Base-by-base conservation (phyloP, 148 eudicot genomes). In the Selenicereus undatus region DNA sequence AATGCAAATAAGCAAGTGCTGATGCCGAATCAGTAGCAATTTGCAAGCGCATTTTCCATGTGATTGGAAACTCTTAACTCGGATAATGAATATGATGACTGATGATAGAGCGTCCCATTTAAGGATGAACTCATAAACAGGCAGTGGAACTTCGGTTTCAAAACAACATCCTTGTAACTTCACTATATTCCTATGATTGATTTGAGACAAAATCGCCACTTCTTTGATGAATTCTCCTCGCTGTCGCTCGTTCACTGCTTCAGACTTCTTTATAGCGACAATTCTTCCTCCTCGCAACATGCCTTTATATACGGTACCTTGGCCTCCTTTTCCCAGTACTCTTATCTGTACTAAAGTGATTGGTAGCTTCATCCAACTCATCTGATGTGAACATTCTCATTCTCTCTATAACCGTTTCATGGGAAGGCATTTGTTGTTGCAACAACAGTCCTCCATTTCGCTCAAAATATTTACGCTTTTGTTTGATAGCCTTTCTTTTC, bases 301-400 rank as follows among this genome's bases (percentile, higher is more conserved):
- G 32, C 88, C 88, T 76, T 86, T 86, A 71, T 86, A 86, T 13
- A 87, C 87, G 0, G 85, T 81, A 11, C 89, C 89, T 60, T 87
- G 86, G 20, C 87, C 87, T 35, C 89, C 87, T 85, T 83, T 76
- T 45, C 89, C 89, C 13, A 82, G 79, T 60, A 87, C 82, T 29
- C 89, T 80, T 1, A 29, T 84, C 58, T 54, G 70, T 66, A 21
- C 78, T 82, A 70, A 84, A 87, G 74, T 82, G 76, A 75, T 88
- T 84, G 26, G 87, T 86, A 12, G 87, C 87, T 32, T 71, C 77
- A 45, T 79, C 81, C 32, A 87, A 50, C 64, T 86, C 86, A 35
- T 79, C 66, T 11, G 51, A 45, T 1, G 85, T 54, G 73, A 81
- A 86, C 10, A 87, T 45, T 78, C 79, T 87, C 7, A 77, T 43